Evolutionary conservation across 257 asterid species (phyloP), one percentile per base, ranked within the genome.

Genomic region (Rauvolfia tetraphylla): DNA sequence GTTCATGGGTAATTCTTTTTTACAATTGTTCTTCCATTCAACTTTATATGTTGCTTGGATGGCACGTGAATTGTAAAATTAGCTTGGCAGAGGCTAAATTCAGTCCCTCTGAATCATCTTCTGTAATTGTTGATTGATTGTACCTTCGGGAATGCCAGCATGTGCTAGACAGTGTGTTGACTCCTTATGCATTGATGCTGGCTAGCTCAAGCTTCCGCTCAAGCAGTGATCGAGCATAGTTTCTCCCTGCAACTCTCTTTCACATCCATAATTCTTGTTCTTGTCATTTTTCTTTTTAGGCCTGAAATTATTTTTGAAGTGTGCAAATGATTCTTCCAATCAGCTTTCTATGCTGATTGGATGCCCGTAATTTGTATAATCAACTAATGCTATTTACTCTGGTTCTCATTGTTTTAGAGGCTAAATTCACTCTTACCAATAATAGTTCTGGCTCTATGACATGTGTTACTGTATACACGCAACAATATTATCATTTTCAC

Each of bases 191-290:
- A 12, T 80, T 95, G 95, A 91, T 95, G 97, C 89, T 92, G 96
- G 98, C 96, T 74, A 91, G 99, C 83, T 92, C 99, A 78, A 90
- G 97, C 93, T 88, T 95, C 92, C 86, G 92, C 87, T 90, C 93
- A 95, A 95, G 89, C 99, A 95, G 98, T 89, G 85, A 91, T 98
- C 7, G 94, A 91, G 79, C 94, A 90, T 66, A 85, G 88, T 80
- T 93, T 92, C 84, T 90, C 92, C 53, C 83, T 87, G 92, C 97
- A 92, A 87, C 95, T 91, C 73, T 97, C 85, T 92, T 95, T 85
- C 97, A 95, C 82, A 91, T 92, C 84, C 92, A 96, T 92, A 91
- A 81, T 78, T 83, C 82, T 83, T 75, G 83, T 80, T 82, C 70
- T 82, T 74, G 74, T 73, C 83, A 61, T 74, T 83, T 81, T 75